Conservation (phyloP, 2,329 filamentous ascomycete species). For the Fusarium cicatricum region DNA sequence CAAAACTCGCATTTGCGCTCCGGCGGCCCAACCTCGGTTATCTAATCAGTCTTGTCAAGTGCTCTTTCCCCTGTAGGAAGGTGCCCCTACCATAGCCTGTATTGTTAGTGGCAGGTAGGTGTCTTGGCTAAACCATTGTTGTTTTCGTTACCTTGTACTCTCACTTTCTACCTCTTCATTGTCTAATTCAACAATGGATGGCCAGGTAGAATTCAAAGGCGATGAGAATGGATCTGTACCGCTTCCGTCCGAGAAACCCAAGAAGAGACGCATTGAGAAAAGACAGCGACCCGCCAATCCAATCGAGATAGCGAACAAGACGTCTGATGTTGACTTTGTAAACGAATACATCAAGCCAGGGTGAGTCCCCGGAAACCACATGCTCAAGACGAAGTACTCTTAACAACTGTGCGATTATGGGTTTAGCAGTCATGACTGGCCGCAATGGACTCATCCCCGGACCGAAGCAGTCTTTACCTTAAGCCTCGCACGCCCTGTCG, state of each 20-base stretch:
- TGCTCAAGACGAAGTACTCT: neutral
- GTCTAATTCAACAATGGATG: neutral
- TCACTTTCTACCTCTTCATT: neutral
- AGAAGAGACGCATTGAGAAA: slow-evolving; percentile 20
- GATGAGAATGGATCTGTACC: neutral
- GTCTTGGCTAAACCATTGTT: neutral
- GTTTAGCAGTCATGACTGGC: slow-evolving; percentile 43
- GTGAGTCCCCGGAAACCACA: slow-evolving; percentile 45
- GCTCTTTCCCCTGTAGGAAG: neutral
- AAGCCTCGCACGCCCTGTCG: slow-evolving; percentile 50
- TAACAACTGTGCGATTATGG: neutral
- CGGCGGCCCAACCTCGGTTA: slow-evolving; percentile 34
- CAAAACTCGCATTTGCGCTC: slow-evolving; percentile 17
- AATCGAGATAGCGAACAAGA: slow-evolving; percentile 59
- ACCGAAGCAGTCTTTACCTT: slow-evolving; percentile 54
- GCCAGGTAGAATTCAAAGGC: slow-evolving; percentile 14
- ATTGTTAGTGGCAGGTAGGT: slow-evolving; percentile 23
- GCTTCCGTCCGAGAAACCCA: slow-evolving; percentile 1
- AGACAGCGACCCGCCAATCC: slow-evolving; percentile 40
- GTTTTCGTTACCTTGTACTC: neutral
- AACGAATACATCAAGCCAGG: slow-evolving; percentile 56
- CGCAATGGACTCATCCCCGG: slow-evolving; percentile 60
- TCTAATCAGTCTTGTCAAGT: slow-evolving; percentile 1
- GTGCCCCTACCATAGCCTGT: neutral
- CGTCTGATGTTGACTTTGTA: slow-evolving; percentile 58